Evolutionary conservation across 2,329 filamentous ascomycete genomes (phyloP).

Genomic region (Ustilaginoidea virens): DNA sequence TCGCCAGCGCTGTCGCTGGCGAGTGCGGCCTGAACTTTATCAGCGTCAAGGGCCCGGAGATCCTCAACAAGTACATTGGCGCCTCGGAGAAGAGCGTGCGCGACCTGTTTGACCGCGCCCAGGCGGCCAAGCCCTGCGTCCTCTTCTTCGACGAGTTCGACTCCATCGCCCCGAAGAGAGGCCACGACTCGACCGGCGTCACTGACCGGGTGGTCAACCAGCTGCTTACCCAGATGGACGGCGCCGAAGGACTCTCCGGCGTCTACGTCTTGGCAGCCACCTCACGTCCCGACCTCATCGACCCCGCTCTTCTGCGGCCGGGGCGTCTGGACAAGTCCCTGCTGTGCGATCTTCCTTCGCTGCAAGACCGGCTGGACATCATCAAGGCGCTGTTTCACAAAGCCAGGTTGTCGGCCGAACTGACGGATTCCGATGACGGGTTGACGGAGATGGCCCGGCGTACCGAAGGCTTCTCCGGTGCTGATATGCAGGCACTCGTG

Average conservation of each 20-base stretch:
- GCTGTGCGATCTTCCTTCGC: slow-evolving; percentile 73
- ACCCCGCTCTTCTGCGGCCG: slow-evolving; percentile 80
- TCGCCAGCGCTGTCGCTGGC: slow-evolving; percentile 91
- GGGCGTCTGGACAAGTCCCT: slow-evolving; percentile 88
- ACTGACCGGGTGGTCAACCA: slow-evolving; percentile 98
- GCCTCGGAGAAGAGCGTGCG: slow-evolving; percentile 93
- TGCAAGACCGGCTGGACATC: slow-evolving; percentile 77
- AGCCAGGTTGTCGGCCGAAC: slow-evolving; percentile 53
- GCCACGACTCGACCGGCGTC: slow-evolving; percentile 95
- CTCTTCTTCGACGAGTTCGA: slow-evolving; percentile 99
- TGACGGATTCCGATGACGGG: slow-evolving; percentile 39
- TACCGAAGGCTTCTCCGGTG: slow-evolving; percentile 85
- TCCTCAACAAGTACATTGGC: slow-evolving; percentile 97
- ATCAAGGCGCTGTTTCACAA: slow-evolving; percentile 71
- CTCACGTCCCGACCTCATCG: slow-evolving; percentile 83
- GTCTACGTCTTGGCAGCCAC: slow-evolving; percentile 96
- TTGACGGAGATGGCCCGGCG: slow-evolving; percentile 60
- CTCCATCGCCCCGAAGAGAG: slow-evolving; percentile 90
- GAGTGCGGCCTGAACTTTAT: slow-evolving; percentile 98
- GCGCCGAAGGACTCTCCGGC: slow-evolving; percentile 83
- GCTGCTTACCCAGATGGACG: slow-evolving; percentile 96
- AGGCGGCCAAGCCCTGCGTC: slow-evolving; percentile 81
- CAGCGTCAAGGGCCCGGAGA: slow-evolving; percentile 93
- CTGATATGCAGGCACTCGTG: slow-evolving; percentile 84
- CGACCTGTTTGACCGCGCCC: slow-evolving; percentile 85